phyloP scores from a whole-genome alignment of 345 rosid species.

The Bruguiera gymnorhiza region DNA sequence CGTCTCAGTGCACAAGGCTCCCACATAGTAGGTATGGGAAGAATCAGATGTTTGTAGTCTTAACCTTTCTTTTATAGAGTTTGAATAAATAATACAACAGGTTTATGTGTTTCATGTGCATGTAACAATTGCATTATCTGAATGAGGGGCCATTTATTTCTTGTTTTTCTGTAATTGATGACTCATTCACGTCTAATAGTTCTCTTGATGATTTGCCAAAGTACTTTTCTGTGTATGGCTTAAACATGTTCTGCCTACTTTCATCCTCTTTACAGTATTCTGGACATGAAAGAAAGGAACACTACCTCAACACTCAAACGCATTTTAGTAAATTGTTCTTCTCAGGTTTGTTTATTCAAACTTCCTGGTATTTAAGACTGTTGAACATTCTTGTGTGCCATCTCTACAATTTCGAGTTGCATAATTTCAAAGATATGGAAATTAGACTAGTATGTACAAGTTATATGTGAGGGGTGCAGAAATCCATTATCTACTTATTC shows the following conservation, averaged over 20 bases:
- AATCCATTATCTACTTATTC: no score
- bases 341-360: conserved; percentile 53
- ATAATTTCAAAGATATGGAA: background rate
- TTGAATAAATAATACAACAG: no score
- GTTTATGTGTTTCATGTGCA: no score
- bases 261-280: conserved; percentile 26
- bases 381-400: background rate
- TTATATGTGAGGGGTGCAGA: no score
- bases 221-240: background rate
- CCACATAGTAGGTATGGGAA: no score
- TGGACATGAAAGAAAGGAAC: conserved; percentile 77
- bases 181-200: background rate
- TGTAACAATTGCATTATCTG: no score
- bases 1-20: no score
- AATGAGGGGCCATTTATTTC: no score
- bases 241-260: background rate
- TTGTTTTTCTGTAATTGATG: background rate
- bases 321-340: conserved; percentile 72
- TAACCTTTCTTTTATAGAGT: no score
- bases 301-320: conserved; percentile 58
- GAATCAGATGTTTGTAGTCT: no score
- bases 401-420: background rate
- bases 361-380: background rate
- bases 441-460: background rate
- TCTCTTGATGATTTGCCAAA: background rate